A percentile compares a stretch with the other conserved stretches of the same genome.
Evolutionary conservation across 371 early-diverging fungal genomes (phyloP).

Genomic region (Lichtheimia ornata): DNA sequence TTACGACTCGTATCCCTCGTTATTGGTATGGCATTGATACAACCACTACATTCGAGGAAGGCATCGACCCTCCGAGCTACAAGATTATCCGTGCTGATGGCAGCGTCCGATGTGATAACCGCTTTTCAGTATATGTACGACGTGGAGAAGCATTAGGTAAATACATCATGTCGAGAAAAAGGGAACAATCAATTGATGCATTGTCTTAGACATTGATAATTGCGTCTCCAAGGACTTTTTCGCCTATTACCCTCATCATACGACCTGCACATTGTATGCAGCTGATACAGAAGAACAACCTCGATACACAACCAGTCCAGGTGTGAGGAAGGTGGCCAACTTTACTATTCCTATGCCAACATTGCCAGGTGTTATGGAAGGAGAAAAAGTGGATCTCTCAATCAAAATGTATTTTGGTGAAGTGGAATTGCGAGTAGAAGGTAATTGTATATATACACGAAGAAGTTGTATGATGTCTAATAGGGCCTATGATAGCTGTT

Average conservation of each 20-base stretch:
- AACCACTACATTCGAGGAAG: slow-evolving; percentile 48
- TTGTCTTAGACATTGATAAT: slow-evolving; percentile 30
- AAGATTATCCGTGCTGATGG: slow-evolving; percentile 47
- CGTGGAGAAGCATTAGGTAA: slow-evolving; percentile 41
- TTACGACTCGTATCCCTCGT: slow-evolving; percentile 54
- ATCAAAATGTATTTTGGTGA: slow-evolving; percentile 44
- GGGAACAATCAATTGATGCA: neutral
- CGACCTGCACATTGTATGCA: slow-evolving; percentile 49
- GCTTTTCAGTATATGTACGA: slow-evolving; percentile 43
- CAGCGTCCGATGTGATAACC: slow-evolving; percentile 43
- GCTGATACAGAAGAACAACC: slow-evolving; percentile 45
- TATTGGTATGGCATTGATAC: slow-evolving; percentile 61
- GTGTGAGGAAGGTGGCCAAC: slow-evolving; percentile 43
- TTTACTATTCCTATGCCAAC: slow-evolving; percentile 53
- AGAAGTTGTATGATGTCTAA: neutral
- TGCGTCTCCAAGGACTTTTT: slow-evolving; percentile 46
- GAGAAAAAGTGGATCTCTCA: slow-evolving; percentile 42
- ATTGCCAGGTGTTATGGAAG: slow-evolving; percentile 36
- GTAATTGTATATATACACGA: slow-evolving; percentile 8
- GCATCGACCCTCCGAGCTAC: slow-evolving; percentile 46
- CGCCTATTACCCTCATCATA: slow-evolving; percentile 53
- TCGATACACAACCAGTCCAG: slow-evolving; percentile 39
- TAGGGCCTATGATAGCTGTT: slow-evolving; percentile 23
- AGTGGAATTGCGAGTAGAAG: slow-evolving; percentile 50
- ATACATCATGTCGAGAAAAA: slow-evolving; percentile 11